A percentile compares a stretch with the other conserved stretches of the same genome.
Conservation (phyloP, 768 basidiomycete genomes). For the Podaxis sp. region DNA sequence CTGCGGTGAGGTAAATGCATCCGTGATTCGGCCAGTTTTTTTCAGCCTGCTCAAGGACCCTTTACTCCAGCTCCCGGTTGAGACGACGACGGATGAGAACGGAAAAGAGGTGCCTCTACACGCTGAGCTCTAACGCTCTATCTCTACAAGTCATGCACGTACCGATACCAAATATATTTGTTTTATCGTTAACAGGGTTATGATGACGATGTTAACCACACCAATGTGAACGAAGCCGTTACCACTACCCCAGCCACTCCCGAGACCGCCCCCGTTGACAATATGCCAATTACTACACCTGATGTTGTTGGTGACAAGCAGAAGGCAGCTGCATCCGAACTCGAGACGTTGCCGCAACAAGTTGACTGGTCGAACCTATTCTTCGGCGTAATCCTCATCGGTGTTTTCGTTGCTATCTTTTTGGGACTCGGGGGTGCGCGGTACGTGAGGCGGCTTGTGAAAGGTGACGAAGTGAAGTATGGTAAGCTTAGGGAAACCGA, state of each 20-base stretch:
- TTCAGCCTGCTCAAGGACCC: constrained; percentile 15
- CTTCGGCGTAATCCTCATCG: constrained; percentile 42
- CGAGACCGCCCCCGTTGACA: constrained; percentile 2
- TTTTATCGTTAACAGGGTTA: constrained; percentile 14
- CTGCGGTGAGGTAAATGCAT: constrained; percentile 75
- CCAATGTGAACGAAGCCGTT: constrained; percentile 8
- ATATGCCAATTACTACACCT: background rate
- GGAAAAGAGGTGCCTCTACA: constrained; percentile 92
- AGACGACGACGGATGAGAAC: constrained; percentile 53
- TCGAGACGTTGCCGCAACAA: constrained; percentile 5
- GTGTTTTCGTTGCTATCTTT: constrained; percentile 42
- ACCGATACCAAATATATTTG: constrained; percentile 52
- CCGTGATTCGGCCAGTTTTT: background rate
- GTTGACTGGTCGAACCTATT: constrained; percentile 29
- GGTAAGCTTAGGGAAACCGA: constrained; percentile 47
- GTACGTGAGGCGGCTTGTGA: constrained; percentile 40
- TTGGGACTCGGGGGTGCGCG: constrained; percentile 53
- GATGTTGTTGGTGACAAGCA: background rate
- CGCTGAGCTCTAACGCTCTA: constrained; percentile 82
- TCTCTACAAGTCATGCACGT: constrained; percentile 33
- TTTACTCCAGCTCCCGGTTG: constrained; percentile 46
- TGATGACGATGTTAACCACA: background rate
- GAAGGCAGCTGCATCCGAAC: constrained; percentile 3
- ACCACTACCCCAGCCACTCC: constrained; percentile 8
- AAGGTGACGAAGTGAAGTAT: constrained; percentile 36